phyloP scores from a whole-genome alignment of 257 asterid genomes.

The Nicotiana noctiflora region DNA sequence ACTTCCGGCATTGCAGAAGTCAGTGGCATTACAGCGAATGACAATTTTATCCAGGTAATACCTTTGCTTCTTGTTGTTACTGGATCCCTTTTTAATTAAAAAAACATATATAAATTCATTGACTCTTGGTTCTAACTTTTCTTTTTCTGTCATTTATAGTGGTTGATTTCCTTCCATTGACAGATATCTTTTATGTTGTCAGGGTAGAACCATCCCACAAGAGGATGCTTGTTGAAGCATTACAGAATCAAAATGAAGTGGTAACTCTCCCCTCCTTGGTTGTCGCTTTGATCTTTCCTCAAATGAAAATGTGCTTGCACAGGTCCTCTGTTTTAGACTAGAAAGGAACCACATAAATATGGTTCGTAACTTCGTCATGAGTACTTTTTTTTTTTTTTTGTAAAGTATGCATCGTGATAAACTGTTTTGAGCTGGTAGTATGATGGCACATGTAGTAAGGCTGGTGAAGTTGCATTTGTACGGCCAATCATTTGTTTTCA shows the following conservation, averaged over 20 bases:
- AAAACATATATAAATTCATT: not conserved
- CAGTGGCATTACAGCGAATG: constrained; percentile 87
- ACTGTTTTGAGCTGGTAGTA: not conserved
- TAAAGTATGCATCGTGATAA: not conserved
- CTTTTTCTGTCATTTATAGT: constrained; percentile 11
- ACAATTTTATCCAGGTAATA: constrained; percentile 71
- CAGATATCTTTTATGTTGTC: constrained; percentile 13
- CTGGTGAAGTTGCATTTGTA: constrained; percentile 3
- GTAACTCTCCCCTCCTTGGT: constrained; percentile 32
- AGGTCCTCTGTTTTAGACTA: not conserved
- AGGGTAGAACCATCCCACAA: constrained; percentile 99
- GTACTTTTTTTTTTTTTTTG: not conserved
- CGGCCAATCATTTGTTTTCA: not conserved
- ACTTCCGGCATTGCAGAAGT: constrained; percentile 81
- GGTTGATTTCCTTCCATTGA: constrained; percentile 10
- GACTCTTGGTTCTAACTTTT: constrained; percentile 15
- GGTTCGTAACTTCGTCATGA: not conserved
- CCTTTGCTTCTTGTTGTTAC: not conserved
- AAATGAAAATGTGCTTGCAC: not conserved
- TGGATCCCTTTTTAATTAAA: not conserved
- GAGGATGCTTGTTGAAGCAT: constrained; percentile 97
- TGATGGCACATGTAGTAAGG: not conserved
- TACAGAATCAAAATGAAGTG: constrained; percentile 96
- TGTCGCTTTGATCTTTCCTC: not conserved
- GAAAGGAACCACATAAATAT: not conserved